Percentiles rank a stretch among this genome's conserved stretches.
Conservation (phyloP, 176 grass and related monocot species). For the Oryza officinalis region DNA sequence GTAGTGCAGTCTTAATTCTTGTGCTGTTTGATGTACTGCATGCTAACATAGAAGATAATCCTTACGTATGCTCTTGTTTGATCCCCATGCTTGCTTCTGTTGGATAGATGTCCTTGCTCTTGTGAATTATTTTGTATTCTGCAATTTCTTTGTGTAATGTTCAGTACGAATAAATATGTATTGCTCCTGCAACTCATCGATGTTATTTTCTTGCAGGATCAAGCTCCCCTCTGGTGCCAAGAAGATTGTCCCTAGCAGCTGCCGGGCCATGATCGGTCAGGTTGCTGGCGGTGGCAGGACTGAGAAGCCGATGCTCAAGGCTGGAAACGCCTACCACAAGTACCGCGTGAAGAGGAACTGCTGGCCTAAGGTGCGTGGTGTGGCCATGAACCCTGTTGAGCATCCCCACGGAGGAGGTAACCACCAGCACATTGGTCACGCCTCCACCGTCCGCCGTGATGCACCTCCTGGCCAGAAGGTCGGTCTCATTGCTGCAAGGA, state of each 20-base stretch:
- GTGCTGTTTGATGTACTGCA: not conserved
- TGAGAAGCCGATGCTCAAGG: slow-evolving; percentile 87
- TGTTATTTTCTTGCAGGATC: slow-evolving; percentile 40
- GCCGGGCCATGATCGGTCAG: slow-evolving; percentile 92
- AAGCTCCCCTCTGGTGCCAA: slow-evolving; percentile 98
- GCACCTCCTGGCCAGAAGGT: slow-evolving; percentile 92
- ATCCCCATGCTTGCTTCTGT: not conserved
- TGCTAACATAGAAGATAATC: not conserved
- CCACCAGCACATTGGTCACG: slow-evolving; percentile 96
- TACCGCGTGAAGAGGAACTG: slow-evolving; percentile 89
- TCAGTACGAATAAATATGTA: not conserved
- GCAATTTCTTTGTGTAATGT: not conserved
- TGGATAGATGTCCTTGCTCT: not conserved
- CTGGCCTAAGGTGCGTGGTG: slow-evolving; percentile 99
- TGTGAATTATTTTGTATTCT: not conserved
- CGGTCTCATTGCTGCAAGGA: slow-evolving; percentile 89
- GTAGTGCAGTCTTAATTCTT: not conserved
- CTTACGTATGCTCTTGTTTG: not conserved
- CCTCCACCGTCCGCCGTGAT: slow-evolving; percentile 83
- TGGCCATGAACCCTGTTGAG: slow-evolving; percentile 96
- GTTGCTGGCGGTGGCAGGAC: slow-evolving; percentile 89
- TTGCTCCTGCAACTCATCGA: not conserved
- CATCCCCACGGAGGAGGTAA: slow-evolving; percentile 98
- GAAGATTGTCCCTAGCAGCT: slow-evolving; percentile 84
- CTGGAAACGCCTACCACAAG: slow-evolving; percentile 94